Evolutionary conservation across 2,329 filamentous ascomycete species (phyloP), one percentile per base, ranked within the genome.

Genomic region (Aspergillus sp.): DNA sequence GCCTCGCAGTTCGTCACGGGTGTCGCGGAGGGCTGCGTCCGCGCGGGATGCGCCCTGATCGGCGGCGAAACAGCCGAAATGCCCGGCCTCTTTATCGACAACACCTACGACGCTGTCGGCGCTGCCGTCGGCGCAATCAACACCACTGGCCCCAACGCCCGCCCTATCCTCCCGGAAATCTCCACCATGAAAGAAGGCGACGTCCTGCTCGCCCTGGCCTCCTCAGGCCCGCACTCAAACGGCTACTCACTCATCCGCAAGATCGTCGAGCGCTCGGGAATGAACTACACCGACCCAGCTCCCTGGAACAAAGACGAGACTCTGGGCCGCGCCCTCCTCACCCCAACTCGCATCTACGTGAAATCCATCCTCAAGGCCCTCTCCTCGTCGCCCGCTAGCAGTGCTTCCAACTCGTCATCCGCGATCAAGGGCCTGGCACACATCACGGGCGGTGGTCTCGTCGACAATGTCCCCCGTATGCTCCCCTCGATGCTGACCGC

Each of bases 41-140:
- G 90, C 62, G 83, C 91, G 0, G 85, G 85, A 41, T 95, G 91
- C 63, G 90, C 90, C 13, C 79, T 98, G 3, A 87, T 97, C n/a
- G 93, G 93, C 35, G 93, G 93, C 41, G 93, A 98, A 72, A 98
- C 93, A 0, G 93, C 93, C 5, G 93, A 98, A 72, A 97, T 98
- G 93, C 91, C 91, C 0, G 90, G 90, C 47, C 88, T 97, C 76
- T 96, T 95, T 73, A 78, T 84, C 54, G 83, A 81, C 46, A 87
- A 89, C 44, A 88, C 94, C 63, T 98, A 97, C 67, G 93, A 98
- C 61, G 90, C 90, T 6, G 90, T 89, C 19, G 93, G 93, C 53
- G 87, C 86, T 35, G 91, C 91, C 15, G 84, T 95, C 41, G 93
- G 93, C 48, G 88, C 90, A 38, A 86, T 97, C 56, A 71, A 73